Conservation (phyloP, 768 basidiomycete species). For the Botryobasidium botryosum region DNA sequence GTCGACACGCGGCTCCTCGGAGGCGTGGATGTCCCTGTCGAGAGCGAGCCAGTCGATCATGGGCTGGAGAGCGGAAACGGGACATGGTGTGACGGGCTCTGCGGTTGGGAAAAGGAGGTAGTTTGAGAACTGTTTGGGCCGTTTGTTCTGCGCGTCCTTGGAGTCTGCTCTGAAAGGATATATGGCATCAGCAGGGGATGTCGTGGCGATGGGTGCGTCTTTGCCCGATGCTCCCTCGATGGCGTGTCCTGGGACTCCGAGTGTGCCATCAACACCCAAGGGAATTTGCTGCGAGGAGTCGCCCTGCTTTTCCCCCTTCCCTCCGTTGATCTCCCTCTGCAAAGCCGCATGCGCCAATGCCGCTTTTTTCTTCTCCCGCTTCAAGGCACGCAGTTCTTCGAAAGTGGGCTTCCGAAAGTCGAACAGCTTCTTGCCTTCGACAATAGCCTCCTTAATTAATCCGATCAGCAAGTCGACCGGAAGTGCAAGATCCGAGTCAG, state of each 20-base stretch:
- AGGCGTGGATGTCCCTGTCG: constrained; percentile 7
- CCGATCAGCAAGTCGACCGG: background rate
- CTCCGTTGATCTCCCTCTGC: too few relatives aligned
- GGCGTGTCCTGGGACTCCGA: too few relatives aligned
- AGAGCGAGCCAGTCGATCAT: constrained; percentile 11
- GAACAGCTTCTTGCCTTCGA: background rate
- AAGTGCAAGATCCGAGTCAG: background rate
- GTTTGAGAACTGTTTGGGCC: constrained; percentile 5
- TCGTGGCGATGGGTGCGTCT: too few relatives aligned
- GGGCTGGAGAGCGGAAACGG: constrained; percentile 3
- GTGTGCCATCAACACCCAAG: too few relatives aligned
- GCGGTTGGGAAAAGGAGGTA: constrained; percentile 8
- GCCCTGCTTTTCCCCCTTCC: too few relatives aligned
- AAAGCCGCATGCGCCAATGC: background rate
- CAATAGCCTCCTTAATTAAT: background rate
- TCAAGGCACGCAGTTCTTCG: background rate
- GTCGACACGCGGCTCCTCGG: constrained; percentile 10
- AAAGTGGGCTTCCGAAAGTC: constrained; percentile 2
- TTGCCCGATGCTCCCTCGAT: too few relatives aligned
- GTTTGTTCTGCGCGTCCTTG: too few relatives aligned
- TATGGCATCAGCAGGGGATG: too few relatives aligned
- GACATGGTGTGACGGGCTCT: constrained; percentile 11
- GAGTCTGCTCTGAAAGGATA: too few relatives aligned
- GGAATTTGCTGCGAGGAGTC: too few relatives aligned
- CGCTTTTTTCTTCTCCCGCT: constrained; percentile 1